Evolutionary conservation across 2,329 filamentous ascomycete species (phyloP).

Genomic region (Alternaria tenuissima): DNA sequence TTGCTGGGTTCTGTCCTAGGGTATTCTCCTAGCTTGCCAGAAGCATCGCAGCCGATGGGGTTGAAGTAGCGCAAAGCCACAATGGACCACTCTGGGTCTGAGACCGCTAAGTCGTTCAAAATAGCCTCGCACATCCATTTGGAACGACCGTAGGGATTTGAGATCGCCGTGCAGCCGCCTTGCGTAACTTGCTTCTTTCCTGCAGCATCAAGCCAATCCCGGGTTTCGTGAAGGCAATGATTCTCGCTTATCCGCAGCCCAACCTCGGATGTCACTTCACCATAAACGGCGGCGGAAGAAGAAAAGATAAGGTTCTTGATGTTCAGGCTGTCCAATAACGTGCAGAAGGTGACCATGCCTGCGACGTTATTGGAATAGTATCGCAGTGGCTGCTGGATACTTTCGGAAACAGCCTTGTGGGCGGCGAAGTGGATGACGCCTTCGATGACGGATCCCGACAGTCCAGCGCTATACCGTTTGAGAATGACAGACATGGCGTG

Average conservation of each 20-base stretch:
- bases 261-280: slow-evolving; percentile 47
- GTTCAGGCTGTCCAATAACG: slow-evolving; percentile 61
- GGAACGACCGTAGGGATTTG: slow-evolving; percentile 68
- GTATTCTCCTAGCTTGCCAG: slow-evolving; percentile 67
- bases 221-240: slow-evolving; percentile 55
- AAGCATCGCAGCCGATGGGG: slow-evolving; percentile 68
- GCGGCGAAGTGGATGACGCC: slow-evolving; percentile 73
- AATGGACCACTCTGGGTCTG: slow-evolving; percentile 68
- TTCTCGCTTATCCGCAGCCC: slow-evolving; percentile 59
- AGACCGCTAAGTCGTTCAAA: slow-evolving; percentile 64
- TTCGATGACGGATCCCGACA: slow-evolving; percentile 52
- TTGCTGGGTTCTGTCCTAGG: slow-evolving; percentile 67
- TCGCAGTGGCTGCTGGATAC: slow-evolving; percentile 63
- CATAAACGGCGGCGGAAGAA: slow-evolving; percentile 70
- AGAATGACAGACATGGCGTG: slow-evolving; percentile 15
- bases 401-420: slow-evolving; percentile 69
- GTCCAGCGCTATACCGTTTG: slow-evolving; percentile 31
- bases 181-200: slow-evolving; percentile 6
- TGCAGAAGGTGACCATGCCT: slow-evolving; percentile 65
- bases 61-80: slow-evolving; percentile 69
- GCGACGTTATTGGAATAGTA: slow-evolving; percentile 72
- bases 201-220: slow-evolving; percentile 1
- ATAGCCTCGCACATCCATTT: slow-evolving; percentile 73
- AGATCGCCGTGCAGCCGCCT: slow-evolving; percentile 49
- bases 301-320: slow-evolving; percentile 71